Evolutionary conservation across 2,329 filamentous ascomycete genomes (phyloP).

Genomic region (Colletotrichum abscissum): DNA sequence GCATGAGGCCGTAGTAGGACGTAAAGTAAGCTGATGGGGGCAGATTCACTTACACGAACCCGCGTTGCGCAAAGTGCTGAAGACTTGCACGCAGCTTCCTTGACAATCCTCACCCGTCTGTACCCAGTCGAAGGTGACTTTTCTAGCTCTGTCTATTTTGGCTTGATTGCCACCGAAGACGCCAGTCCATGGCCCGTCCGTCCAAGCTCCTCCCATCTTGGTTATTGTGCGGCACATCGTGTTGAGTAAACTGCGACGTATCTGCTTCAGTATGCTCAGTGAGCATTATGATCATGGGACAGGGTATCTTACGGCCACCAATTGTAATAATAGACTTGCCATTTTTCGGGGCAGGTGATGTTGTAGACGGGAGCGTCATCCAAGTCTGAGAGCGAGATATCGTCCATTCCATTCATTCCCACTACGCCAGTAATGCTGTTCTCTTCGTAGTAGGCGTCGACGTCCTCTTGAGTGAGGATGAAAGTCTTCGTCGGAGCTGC

Average conservation of each 20-base stretch:
- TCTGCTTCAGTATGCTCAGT: not conserved
- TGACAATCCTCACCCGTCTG: not conserved
- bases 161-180: not conserved
- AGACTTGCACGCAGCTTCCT: conserved; percentile 12
- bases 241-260: not conserved
- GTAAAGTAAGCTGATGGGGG: not conserved
- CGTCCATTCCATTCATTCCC: not conserved
- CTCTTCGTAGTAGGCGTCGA: not conserved
- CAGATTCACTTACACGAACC: conserved; percentile 1
- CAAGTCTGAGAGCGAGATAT: not conserved
- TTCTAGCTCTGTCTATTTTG: conserved; percentile 5
- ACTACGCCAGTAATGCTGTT: not conserved
- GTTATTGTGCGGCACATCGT: not conserved
- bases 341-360: conserved; percentile 2
- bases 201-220: too few relatives aligned
- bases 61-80: conserved; percentile 2
- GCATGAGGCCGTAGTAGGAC: not conserved
- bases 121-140: not conserved
- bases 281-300: not conserved
- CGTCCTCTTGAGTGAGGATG: not conserved
- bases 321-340: conserved; percentile 20
- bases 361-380: not conserved
- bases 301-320: conserved; percentile 14
- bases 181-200: not conserved
- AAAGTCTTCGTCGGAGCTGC: not conserved